phyloP scores from a whole-genome alignment of 176 grass and related monocot genomes.

The Hyparrhenia diplandra region DNA sequence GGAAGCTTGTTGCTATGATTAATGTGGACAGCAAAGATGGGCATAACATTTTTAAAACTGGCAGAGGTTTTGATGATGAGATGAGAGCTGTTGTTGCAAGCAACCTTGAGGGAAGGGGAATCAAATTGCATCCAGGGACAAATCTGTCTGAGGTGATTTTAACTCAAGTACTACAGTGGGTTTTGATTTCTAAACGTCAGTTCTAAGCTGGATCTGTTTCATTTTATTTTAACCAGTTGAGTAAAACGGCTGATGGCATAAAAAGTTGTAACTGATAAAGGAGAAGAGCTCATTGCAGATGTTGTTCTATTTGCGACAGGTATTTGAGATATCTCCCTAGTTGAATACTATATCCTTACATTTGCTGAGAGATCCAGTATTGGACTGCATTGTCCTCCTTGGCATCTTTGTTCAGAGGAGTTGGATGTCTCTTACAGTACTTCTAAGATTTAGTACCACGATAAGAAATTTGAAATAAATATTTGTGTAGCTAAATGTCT shows the following conservation, averaged over 20 bases:
- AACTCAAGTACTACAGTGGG: neutral
- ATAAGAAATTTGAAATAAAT: neutral
- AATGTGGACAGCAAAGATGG: neutral
- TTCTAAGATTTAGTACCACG: neutral
- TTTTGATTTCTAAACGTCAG: neutral
- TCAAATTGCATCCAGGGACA: constrained; percentile 65
- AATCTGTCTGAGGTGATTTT: constrained; percentile 70
- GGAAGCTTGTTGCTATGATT: neutral
- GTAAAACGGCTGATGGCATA: constrained; percentile 72
- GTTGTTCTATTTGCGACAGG: constrained; percentile 99
- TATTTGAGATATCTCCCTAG: constrained; percentile 6
- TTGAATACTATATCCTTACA: neutral
- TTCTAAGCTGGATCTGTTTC: neutral
- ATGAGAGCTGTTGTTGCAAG: constrained; percentile 84
- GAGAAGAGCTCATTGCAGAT: constrained; percentile 80
- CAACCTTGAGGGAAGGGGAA: constrained; percentile 92
- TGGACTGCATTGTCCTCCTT: neutral
- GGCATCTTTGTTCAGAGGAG: neutral
- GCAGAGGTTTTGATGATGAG: constrained; percentile 95
- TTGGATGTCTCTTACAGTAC: neutral
- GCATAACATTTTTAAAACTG: neutral
- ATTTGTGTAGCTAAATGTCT: neutral
- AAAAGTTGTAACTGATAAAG: constrained; percentile 82
- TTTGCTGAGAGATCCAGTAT: neutral
- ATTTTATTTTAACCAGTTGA: constrained; percentile 62